phyloP scores from a whole-genome alignment of 352 stramenopile genomes.

The Phytophthora europaea region DNA sequence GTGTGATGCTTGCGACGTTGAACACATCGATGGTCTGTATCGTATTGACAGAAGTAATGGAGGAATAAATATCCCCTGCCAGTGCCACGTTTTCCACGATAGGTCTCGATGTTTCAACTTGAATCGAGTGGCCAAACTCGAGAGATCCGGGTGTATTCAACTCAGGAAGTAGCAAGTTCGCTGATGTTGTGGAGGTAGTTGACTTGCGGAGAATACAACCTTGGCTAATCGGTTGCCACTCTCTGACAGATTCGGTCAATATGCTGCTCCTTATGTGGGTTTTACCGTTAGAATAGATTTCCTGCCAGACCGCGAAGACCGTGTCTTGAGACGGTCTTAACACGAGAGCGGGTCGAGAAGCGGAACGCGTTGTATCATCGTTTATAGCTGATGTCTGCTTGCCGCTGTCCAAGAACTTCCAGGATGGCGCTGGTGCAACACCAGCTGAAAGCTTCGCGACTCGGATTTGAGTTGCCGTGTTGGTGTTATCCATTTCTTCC shows the following conservation, averaged over 20 bases:
- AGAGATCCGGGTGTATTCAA: slow-evolving; percentile 58
- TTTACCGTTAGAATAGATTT: slow-evolving; percentile 45
- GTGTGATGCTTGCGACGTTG: slow-evolving; percentile 51
- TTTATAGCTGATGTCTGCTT: slow-evolving; percentile 51
- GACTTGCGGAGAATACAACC: slow-evolving; percentile 59
- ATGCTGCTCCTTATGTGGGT: slow-evolving; percentile 48
- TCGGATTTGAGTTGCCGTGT: slow-evolving; percentile 51
- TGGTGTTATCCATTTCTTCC: slow-evolving; percentile 51
- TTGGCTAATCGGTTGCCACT: slow-evolving; percentile 68
- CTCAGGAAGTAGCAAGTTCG: slow-evolving; percentile 59
- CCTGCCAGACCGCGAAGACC: slow-evolving; percentile 57
- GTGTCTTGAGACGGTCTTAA: slow-evolving; percentile 12
- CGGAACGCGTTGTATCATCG: slow-evolving; percentile 41
- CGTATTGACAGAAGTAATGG: slow-evolving; percentile 43
- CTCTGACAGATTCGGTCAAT: slow-evolving; percentile 9
- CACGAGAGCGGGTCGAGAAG: slow-evolving; percentile 39
- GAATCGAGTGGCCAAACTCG: slow-evolving; percentile 59
- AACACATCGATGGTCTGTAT: slow-evolving; percentile 75
- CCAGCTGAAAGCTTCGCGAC: slow-evolving; percentile 38
- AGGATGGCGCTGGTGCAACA: slow-evolving; percentile 6
- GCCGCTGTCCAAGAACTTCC: slow-evolving; percentile 59
- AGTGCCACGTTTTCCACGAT: slow-evolving; percentile 46
- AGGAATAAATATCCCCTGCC: slow-evolving; percentile 43
- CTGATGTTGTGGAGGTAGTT: slow-evolving; percentile 39
- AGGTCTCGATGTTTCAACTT: slow-evolving; percentile 65